Percentiles rank a stretch among this genome's conserved stretches.
These are phyloP conservation scores for Arthrobotrys musiformis DNA, from an alignment of 2,329 filamentous ascomycete species.

Conservation along the genomic window DNA sequence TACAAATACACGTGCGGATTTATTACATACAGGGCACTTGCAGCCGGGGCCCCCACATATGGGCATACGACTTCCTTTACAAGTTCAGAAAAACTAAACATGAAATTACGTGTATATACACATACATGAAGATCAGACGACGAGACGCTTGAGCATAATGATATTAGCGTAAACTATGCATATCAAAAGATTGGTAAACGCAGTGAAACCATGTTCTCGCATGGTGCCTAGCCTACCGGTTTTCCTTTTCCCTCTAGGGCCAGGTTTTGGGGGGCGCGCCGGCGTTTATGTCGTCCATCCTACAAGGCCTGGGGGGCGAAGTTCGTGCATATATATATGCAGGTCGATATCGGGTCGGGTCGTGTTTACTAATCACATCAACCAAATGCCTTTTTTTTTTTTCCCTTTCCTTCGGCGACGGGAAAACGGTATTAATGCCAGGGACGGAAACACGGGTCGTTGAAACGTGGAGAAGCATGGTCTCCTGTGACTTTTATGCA, in stretches of 20 bases:
- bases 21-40: conserved; percentile 1
- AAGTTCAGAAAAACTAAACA: neutral
- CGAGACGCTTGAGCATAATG: neutral
- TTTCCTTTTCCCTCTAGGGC: neutral
- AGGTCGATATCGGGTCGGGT: conserved; percentile 7
- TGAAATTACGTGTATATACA: neutral
- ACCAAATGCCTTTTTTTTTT: neutral
- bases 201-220: conserved; percentile 9
- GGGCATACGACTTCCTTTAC: neutral
- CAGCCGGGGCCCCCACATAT: conserved; percentile 1
- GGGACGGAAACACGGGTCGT: neutral
- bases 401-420: no score
- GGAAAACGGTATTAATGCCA: neutral
- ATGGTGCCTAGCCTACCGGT: neutral
- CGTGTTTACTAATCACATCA: conserved; percentile 2
- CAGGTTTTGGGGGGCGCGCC: neutral
- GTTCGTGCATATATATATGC: conserved; percentile 3
- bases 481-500: conserved; percentile 20
- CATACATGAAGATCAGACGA: conserved; percentile 12
- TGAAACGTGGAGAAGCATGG: conserved; percentile 10
- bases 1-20: neutral
- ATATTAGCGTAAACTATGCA: conserved; percentile 9
- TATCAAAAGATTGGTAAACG: conserved; percentile 12
- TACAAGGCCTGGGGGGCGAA: neutral
- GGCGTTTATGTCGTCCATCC: neutral